Conservation (phyloP, 2,329 filamentous ascomycete species). For the Pseudocercospora fuligena region DNA sequence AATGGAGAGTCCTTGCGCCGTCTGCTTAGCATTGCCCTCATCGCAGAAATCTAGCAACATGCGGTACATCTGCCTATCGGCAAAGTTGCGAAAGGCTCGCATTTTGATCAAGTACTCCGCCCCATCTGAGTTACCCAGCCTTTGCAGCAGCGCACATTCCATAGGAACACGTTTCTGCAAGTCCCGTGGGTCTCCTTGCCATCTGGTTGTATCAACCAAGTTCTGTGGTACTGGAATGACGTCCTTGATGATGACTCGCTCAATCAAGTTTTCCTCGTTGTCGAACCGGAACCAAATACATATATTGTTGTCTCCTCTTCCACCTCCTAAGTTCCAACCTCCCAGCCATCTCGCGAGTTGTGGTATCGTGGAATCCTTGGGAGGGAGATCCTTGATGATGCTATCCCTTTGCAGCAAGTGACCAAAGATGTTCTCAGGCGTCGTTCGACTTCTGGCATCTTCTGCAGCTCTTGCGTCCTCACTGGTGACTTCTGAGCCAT, state of each 20-base stretch:
- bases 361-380: background rate
- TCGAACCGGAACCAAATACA: constrained; percentile 3
- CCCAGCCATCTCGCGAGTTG: background rate
- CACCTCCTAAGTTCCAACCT: background rate
- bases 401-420: background rate
- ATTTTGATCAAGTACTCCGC: background rate
- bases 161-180: background rate
- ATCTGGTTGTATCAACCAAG: constrained; percentile 15
- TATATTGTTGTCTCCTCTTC: background rate
- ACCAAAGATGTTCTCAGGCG: background rate
- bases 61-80: background rate
- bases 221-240: background rate
- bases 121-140: background rate
- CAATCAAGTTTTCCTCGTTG: background rate
- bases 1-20: background rate
- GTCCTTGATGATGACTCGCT: constrained; percentile 7
- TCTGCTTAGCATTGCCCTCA: background rate
- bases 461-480: background rate
- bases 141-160: constrained; percentile 10
- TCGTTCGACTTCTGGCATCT: background rate
- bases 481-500: background rate
- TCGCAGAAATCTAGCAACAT: constrained; percentile 7
- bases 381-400: background rate
- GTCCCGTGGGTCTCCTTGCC: background rate
- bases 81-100: background rate